Percentiles rank a stretch among this genome's conserved stretches.
phyloP scores from a whole-genome alignment of 2,329 filamentous ascomycete genomes.

The Monascus ruber region DNA sequence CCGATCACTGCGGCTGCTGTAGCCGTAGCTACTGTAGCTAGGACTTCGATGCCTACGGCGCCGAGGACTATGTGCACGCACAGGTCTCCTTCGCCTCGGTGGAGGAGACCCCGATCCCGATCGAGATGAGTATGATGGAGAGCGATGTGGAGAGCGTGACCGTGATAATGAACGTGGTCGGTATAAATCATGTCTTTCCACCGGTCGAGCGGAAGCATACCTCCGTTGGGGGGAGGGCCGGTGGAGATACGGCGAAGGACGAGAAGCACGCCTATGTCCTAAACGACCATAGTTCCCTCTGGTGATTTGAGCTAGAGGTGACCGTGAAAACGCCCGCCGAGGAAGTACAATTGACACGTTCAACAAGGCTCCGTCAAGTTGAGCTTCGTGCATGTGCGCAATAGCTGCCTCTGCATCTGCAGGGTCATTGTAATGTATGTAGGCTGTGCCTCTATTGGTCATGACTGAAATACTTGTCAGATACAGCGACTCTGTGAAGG shows the following conservation, averaged over 20 bases:
- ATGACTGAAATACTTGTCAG: slow-evolving; percentile 46
- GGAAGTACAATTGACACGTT: slow-evolving; percentile 83
- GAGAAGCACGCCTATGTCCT: slow-evolving; percentile 13
- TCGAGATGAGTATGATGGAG: slow-evolving; percentile 25
- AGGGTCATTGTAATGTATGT: slow-evolving; percentile 71
- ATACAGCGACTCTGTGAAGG: neutral
- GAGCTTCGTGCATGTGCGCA: slow-evolving; percentile 95
- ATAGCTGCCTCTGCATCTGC: slow-evolving; percentile 78
- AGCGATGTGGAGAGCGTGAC: slow-evolving; percentile 28
- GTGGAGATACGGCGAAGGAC: slow-evolving; percentile 12
- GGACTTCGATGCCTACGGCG: slow-evolving; percentile 44
- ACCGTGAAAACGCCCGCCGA: slow-evolving; percentile 67
- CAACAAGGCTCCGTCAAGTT: slow-evolving; percentile 71
- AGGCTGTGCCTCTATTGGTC: slow-evolving; percentile 85
- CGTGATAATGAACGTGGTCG: slow-evolving; percentile 49
- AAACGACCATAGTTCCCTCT: slow-evolving; percentile 47
- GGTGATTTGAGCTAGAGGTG: slow-evolving; percentile 57
- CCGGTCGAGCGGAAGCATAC: slow-evolving; percentile 25
- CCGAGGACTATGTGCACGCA: slow-evolving; percentile 24
- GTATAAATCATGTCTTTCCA: slow-evolving; percentile 45
- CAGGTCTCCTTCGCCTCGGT: slow-evolving; percentile 23
- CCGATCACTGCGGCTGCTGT: slow-evolving; percentile 43
- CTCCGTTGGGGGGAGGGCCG: slow-evolving; percentile 29
- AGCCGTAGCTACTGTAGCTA: slow-evolving; percentile 53
- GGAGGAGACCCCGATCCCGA: slow-evolving; percentile 34